Evolutionary conservation across 2,329 filamentous ascomycete genomes (phyloP), one percentile per base, ranked within the genome.

Genomic region (Pseudogymnoascus sp.): DNA sequence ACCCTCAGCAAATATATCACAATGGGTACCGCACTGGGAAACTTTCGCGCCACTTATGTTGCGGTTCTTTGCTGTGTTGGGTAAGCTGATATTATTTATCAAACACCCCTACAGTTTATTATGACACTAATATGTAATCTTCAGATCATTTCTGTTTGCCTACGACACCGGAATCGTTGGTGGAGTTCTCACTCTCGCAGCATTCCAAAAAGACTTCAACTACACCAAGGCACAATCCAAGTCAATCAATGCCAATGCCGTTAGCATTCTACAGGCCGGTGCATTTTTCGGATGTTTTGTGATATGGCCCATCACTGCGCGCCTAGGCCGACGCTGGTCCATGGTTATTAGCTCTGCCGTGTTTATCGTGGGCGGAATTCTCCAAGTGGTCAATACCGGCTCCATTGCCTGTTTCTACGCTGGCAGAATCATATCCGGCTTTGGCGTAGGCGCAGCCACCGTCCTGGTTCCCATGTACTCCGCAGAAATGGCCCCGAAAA

Each of bases 241-340:
- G 0, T 74, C 72, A 3, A 72, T 78, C 66, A 79, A 78, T 65
- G 79, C 79, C 4, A 77, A 81, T 51, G 77, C 78, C 25, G 79
- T 81, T 19, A 78, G 79, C 2, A 78, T 83, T 34, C 80, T 82
- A 63, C 80, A 83, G 68, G 77, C 79, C 19, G 81, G 80, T 23
- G 80, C 80, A 25, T 79, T 83, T 63, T 75, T 79, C 13, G 80
- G 79, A 23, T 82, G 79, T 67, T 78, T 83, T 64, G 66, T 78
- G 54, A 76, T 81, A 65, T 82, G 79, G 76, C 80, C 80, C 0
- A 62, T 83, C 8, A 80, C 79, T 2, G 77, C 80, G 62, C 71
- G 72, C 25, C 73, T 75, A 54, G 81, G 80, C 13, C 75, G 81
- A 14, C 76, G 76, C 23, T 73, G 71, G 63, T 76, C 79, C 6